Conservation (phyloP, 306 rosid genomes). For the Cicer arietinum region DNA sequence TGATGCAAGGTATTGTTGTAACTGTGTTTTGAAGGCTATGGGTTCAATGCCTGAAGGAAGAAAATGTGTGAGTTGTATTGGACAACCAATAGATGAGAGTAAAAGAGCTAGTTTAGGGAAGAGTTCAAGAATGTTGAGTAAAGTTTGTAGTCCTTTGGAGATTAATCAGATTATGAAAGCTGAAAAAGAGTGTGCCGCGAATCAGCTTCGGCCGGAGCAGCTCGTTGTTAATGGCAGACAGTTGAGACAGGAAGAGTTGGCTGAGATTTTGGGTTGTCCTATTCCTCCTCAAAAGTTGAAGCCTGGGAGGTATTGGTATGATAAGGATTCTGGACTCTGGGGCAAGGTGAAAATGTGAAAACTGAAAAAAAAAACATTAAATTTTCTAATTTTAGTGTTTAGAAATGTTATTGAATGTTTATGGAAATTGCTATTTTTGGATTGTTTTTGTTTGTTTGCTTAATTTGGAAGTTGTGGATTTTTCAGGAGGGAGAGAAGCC, state of each 20-base stretch:
- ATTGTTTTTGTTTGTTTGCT: constrained; percentile 26
- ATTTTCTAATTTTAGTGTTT: neutral
- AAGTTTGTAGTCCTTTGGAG: constrained; percentile 86
- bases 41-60: constrained; percentile 97
- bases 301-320: constrained; percentile 95
- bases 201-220: constrained; percentile 89
- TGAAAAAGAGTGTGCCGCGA: constrained; percentile 78
- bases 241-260: constrained; percentile 78
- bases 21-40: constrained; percentile 87
- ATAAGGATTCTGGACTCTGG: constrained; percentile 93
- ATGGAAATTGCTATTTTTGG: constrained; percentile 5
- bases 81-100: constrained; percentile 72
- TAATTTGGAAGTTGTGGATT: constrained; percentile 42
- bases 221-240: constrained; percentile 76
- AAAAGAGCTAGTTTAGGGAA: constrained; percentile 73
- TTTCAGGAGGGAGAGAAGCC: constrained; percentile 93
- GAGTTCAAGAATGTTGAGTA: constrained; percentile 72
- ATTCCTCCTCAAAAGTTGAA: constrained; percentile 80
- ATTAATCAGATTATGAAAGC: constrained; percentile 87
- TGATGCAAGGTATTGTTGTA: constrained; percentile 72
- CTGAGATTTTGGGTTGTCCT: constrained; percentile 76
- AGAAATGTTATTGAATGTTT: neutral
- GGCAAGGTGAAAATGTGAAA: constrained; percentile 69
- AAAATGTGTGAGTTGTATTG: constrained; percentile 86
- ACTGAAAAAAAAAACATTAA: neutral